A percentile compares a stretch with the other conserved stretches of the same genome.
Conservation (phyloP, 176 grass and related monocot species). For the Sorghum bicolor region DNA sequence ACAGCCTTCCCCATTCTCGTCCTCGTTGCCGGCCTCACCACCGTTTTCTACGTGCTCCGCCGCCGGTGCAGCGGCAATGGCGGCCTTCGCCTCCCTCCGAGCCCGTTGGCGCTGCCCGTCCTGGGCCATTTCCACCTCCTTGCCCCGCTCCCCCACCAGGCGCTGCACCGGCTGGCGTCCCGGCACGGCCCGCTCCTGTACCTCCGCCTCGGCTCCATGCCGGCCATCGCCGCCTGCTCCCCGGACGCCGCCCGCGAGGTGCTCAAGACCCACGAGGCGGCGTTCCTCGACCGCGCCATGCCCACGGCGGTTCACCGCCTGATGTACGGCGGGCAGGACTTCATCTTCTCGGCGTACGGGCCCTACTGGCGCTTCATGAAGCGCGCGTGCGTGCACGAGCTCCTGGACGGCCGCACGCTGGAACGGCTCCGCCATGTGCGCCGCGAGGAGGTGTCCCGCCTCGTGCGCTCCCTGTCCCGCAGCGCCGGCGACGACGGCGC, state of each 20-base stretch:
- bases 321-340: conserved; percentile 52
- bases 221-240: conserved; percentile 55
- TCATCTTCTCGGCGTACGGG: conserved; percentile 63
- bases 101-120: conserved; percentile 34
- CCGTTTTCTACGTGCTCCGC: conserved; percentile 24
- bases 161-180: conserved; percentile 49
- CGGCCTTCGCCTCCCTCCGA: conserved; percentile 37
- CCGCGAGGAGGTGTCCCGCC: conserved; percentile 47
- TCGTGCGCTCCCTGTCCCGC: conserved; percentile 23
- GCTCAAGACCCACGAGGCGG: conserved; percentile 51
- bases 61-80: background rate
- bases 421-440: conserved; percentile 53
- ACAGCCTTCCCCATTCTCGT: conserved; percentile 25
- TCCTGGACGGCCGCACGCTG: conserved; percentile 58
- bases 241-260: conserved; percentile 45
- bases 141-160: conserved; percentile 54
- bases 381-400: conserved; percentile 64
- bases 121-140: conserved; percentile 88
- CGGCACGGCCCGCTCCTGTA: conserved; percentile 52
- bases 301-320: conserved; percentile 37
- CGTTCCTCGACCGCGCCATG: conserved; percentile 63
- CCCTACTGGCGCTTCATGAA: conserved; percentile 84
- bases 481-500: background rate
- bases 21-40: conserved; percentile 25
- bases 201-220: conserved; percentile 62